phyloP scores from a whole-genome alignment of 2,329 filamentous ascomycete genomes.

The Aureobasidium musti region DNA sequence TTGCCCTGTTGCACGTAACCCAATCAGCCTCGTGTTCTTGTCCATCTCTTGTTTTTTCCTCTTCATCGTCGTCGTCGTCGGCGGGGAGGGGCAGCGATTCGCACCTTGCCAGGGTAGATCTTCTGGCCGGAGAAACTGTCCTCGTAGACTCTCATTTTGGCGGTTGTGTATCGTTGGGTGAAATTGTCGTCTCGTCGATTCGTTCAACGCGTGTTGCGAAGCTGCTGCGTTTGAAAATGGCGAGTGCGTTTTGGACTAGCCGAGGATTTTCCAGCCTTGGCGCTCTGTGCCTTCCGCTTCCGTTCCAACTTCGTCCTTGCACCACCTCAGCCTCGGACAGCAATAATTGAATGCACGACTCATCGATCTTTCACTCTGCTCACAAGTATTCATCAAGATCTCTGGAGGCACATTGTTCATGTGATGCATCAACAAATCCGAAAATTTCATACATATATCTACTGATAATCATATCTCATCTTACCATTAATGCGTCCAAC shows the following conservation, averaged over 20 bases:
- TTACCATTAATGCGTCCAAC: background rate
- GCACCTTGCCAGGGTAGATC: conserved; percentile 79
- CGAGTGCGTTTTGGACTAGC: conserved; percentile 7
- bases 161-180: conserved; percentile 29
- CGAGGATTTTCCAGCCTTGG: conserved; percentile 15
- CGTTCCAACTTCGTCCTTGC: background rate
- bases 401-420: background rate
- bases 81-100: conserved; percentile 36
- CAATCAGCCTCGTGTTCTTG: conserved; percentile 30
- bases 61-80: background rate
- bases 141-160: conserved; percentile 74
- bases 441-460: conserved; percentile 22
- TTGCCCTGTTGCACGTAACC: conserved; percentile 70
- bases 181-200: conserved; percentile 17
- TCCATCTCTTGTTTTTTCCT: conserved; percentile 11
- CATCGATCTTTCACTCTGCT: background rate
- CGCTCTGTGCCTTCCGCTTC: conserved; percentile 1
- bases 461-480: conserved; percentile 1
- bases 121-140: conserved; percentile 75
- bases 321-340: background rate
- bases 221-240: conserved; percentile 21
- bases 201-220: conserved; percentile 17
- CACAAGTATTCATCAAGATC: background rate
- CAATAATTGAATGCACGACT: background rate
- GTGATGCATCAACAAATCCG: background rate